Evolutionary conservation across 352 stramenopile genomes (phyloP), one percentile per base, ranked within the genome.

Genomic region (Pythium rhizo-oryzae): DNA sequence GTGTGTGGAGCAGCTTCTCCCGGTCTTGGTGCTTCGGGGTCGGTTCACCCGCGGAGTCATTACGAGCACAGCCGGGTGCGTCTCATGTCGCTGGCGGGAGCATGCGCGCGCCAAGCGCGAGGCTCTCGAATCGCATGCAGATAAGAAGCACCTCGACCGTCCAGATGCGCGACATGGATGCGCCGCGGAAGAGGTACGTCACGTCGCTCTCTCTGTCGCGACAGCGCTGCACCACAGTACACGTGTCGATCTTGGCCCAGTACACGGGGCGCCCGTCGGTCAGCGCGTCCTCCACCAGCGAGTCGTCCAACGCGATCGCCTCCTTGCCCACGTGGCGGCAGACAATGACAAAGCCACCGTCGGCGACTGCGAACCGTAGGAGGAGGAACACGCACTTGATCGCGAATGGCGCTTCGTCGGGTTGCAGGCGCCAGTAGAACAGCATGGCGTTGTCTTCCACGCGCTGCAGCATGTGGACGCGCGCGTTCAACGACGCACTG

Each of bases 111-210:
- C 62, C 53, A 12, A 62, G 15, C 12, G 46, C 62, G 4, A 58
- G 21, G 30, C 19, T 24, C 24, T 83, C 76, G 72, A 74, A 83
- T 9, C 76, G 71, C 46, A 83, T 66, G 41, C 68, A 68, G 41
- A 80, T 49, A 39, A 78, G 60, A 50, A 81, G 57, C 46, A 78
- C 71, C 44, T 79, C 76, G 9, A 78, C 50, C 49, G 70, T 65
- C 76, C 76, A 84, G 53, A 76, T 12, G 18, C 23, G 50, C 16
- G 30, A 43, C 25, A 30, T 50, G 16, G 62, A 49, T 18, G 41
- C 23, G 28, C 62, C 62, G 8, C 53, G 53, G 52, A 62, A 69
- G 18, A 51, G 53, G 11, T 49, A 3, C 6, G n/a, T 49, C 16
- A 9, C 12, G 28, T 66, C 19, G 9, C 15, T 19, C 3, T n/a